phyloP scores from a whole-genome alignment of 179 eudicot species.

The Vitellaria paradoxa region DNA sequence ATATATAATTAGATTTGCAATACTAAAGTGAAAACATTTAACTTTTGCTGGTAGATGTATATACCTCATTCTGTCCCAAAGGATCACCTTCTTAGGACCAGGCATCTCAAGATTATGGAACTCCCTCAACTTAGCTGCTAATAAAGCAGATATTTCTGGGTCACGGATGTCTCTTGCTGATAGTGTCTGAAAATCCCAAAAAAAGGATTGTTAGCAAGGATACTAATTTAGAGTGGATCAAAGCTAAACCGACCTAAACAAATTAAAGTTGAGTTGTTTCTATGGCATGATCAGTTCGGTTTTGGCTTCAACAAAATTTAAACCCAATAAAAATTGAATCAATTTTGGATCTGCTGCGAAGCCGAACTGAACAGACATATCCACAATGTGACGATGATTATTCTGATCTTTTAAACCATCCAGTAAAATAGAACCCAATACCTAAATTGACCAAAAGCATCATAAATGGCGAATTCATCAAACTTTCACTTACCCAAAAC shows the following conservation, averaged over 20 bases:
- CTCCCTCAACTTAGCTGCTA: conserved; percentile 52
- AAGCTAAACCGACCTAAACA: too few species aligned
- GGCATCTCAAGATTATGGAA: conserved; percentile 77
- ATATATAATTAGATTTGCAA: background rate
- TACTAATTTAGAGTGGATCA: too few species aligned
- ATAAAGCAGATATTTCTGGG: conserved; percentile 32
- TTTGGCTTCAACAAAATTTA: too few species aligned
- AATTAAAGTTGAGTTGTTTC: too few species aligned
- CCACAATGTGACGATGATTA: too few species aligned
- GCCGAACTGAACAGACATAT: too few species aligned
- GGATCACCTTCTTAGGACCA: conserved; percentile 41
- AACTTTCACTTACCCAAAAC: background rate
- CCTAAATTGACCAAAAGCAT: background rate
- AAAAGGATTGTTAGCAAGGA: background rate
- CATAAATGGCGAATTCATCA: background rate
- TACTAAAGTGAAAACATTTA: background rate
- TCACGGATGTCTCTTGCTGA: conserved; percentile 43
- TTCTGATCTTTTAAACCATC: too few species aligned
- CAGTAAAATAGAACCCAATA: too few species aligned
- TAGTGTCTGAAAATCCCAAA: conserved; percentile 35
- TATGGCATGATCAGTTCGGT: too few species aligned
- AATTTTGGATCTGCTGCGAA: too few species aligned
- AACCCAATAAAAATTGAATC: too few species aligned
- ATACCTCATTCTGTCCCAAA: conserved; percentile 71
- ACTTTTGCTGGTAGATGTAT: background rate